Evolutionary conservation across 2,329 filamentous ascomycete species (phyloP), one percentile per base, ranked within the genome.

Genomic region (Fonsecaea nubica): DNA sequence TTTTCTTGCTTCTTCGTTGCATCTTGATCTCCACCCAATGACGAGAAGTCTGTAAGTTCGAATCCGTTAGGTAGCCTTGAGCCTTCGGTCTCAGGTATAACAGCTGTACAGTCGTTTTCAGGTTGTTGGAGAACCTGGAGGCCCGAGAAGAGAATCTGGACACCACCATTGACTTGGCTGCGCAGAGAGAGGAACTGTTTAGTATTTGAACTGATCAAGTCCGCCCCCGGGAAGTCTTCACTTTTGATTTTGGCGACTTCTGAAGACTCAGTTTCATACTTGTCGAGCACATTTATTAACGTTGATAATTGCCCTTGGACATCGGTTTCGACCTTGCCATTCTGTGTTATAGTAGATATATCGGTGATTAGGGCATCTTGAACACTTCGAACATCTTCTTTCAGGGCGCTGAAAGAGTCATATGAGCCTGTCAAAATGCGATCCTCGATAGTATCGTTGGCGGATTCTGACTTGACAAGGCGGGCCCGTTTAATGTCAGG

Each of bases 81-180:
- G 30, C 55, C 50, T 40, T 68, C 64, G 21, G 50, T 32, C 13
- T 63, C 62, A 25, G 54, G 15, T 32, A 40, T 7, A 21, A 30
- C 53, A 48, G 59, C 50, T 4, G 57, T 18, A 13, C 56, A 35
- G 18, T 53, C 50, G 74, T 92, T 90, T 64, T 82, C 79, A 53
- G 81, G 77, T 32, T 73, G 72, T 30, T 75, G 74, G 60, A 72
- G 70, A 6, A 86, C 83, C 70, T 90, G 91, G 58, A 97, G 82
- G 77, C 93, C 96, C 3, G 94, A 96, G 76, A 95, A 97, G 3
- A 97, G 82, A 67, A 94, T 91, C 72, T 89, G 90, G 40, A 91
- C 85, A 54, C 88, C 88, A 1, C 70, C 69, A 21, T 74, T 70
- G 52, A 69, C 67, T 32, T 68, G 62, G 36, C 67, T 70, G n/a